These are phyloP conservation scores for Xylariomycetidae sp. DNA, from an alignment of 2,329 filamentous ascomycete genomes.

Conservation along the genomic window DNA sequence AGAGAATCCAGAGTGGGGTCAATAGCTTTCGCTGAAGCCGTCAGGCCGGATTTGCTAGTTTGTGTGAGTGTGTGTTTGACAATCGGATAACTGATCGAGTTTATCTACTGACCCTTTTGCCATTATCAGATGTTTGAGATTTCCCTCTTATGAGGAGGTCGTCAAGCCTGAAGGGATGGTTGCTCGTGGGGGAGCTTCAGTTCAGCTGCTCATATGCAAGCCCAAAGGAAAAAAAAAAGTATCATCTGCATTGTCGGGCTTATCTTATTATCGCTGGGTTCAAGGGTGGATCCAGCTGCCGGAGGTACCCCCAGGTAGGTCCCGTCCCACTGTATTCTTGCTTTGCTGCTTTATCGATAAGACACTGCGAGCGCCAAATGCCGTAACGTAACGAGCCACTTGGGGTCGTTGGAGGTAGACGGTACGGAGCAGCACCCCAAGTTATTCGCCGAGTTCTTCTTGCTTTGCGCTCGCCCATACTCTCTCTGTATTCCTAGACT, in stretches of 20 bases:
- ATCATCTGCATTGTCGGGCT: too few species aligned
- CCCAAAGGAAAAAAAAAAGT: neutral
- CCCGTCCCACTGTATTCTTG: too few species aligned
- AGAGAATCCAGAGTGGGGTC: constrained; percentile 67
- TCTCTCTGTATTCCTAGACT: too few species aligned
- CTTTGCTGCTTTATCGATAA: constrained; percentile 23
- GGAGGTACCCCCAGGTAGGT: too few species aligned
- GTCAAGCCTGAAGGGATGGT: too few species aligned
- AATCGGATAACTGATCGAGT: too few species aligned
- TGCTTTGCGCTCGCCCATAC: too few species aligned
- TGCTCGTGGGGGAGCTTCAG: neutral
- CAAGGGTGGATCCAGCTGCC: too few species aligned
- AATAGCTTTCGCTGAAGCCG: constrained; percentile 49
- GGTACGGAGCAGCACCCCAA: constrained; percentile 15
- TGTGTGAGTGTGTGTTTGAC: too few species aligned
- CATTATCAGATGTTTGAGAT: constrained; percentile 19
- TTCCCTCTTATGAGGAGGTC: neutral
- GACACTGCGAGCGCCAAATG: constrained; percentile 17
- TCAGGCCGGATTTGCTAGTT: constrained; percentile 35
- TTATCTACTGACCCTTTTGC: constrained; percentile 23
- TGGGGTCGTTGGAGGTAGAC: constrained; percentile 16
- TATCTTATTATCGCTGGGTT: too few species aligned
- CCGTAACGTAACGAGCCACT: constrained; percentile 19
- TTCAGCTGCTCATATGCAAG: neutral
- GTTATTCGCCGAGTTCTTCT: constrained; percentile 22